These are phyloP conservation scores for Trichoderma erinaceum DNA, from an alignment of 495 filamentous ascomycete genomes.

Conservation along the genomic window DNA sequence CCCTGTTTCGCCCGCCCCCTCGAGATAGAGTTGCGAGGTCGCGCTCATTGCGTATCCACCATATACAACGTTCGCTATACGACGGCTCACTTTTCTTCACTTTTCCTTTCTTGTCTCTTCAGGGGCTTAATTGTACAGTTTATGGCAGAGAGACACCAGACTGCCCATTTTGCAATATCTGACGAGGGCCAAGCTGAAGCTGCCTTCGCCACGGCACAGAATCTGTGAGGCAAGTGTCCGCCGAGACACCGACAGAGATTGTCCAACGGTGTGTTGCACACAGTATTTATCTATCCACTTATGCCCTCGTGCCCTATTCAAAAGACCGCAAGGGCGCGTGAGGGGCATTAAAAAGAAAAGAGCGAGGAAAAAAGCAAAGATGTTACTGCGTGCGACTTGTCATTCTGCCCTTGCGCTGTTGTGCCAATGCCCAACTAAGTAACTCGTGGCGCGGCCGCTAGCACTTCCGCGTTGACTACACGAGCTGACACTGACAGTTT, in stretches of 20 bases:
- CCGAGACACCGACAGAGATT: background rate
- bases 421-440: background rate
- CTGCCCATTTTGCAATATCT: background rate
- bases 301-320: background rate
- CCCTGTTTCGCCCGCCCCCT: background rate
- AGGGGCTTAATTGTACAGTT: no score
- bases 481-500: constrained; percentile 3
- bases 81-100: background rate
- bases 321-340: background rate
- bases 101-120: background rate
- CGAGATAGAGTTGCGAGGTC: background rate
- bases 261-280: background rate
- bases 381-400: background rate
- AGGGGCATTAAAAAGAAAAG: background rate
- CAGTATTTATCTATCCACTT: background rate
- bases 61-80: background rate
- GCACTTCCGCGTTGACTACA: background rate
- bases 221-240: no score
- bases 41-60: background rate
- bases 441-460: background rate
- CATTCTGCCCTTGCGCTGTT: background rate
- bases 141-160: no score
- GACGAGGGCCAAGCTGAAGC: background rate
- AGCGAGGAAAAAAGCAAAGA: background rate
- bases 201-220: background rate